Base-by-base conservation (phyloP, 2,329 filamentous ascomycete species). In the Penicillium decumbens region DNA sequence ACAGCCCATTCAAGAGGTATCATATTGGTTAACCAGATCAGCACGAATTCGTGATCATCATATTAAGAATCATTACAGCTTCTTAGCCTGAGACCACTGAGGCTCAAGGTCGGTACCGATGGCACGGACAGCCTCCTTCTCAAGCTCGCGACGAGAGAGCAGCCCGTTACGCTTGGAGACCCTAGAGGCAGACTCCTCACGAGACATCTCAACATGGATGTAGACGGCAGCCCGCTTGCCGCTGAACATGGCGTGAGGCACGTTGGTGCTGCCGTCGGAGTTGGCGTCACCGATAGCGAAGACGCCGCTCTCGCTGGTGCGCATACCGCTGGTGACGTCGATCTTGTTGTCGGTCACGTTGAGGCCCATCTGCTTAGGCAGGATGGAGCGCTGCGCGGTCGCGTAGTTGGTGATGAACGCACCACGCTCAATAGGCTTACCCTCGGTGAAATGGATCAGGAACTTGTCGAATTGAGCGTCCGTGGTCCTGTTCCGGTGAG, bases 231-330 rank as follows among this genome's bases (percentile, higher is more conserved):
- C 71, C 27, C 75, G 65, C 72, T 84, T 84, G 2, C 80, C 81
- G 10, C 70, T 78, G 59, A 72, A 84, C 58, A 84, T 74, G 0
- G 82, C 81, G 53, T 83, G 81, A 0, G 80, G 80, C 0, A 84
- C 76, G 54, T 84, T 84, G 3, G 80, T 83, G 7, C 72, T 69
- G n/a, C 77, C 77, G 45, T 83, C 80, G 28, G 75, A 76, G 64
- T 84, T 84, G 10, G 76, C 77, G 54, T 84, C 81, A 0, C 82
- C 81, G 18, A 84, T 65, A 4, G 78, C 81, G 56, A 77, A 84
- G 0, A 83, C 75, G 1, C 80, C 80, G 0, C 67, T 60, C 3
- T 81, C 58, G 45, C 75, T 83, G 0, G 81, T 82, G 12, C 69
- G 57, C 50, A 79, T 69, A 0, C 75, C 77, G n/a, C 66, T 69